phyloP scores from a whole-genome alignment of 805 yeast genomes.

The Starmerella bacillaris region DNA sequence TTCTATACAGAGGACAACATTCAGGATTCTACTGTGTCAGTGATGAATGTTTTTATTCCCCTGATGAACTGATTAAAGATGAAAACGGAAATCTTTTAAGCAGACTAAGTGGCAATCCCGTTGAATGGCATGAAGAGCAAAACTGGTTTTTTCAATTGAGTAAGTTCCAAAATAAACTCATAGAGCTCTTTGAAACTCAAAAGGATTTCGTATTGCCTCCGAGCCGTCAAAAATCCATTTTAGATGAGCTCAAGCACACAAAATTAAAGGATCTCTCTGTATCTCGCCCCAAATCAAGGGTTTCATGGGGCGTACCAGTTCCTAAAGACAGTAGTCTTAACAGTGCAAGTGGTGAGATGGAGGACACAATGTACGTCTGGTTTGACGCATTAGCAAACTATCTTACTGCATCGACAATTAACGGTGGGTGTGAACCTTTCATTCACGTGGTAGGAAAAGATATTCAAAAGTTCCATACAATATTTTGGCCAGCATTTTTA shows the following conservation, averaged over 20 bases:
- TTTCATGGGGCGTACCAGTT: slow-evolving; percentile 80
- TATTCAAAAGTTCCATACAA: slow-evolving; percentile 69
- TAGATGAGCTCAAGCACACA: slow-evolving; percentile 35
- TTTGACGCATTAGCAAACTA: slow-evolving; percentile 85
- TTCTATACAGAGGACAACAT: slow-evolving; percentile 67
- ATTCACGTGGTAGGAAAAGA: slow-evolving; percentile 85
- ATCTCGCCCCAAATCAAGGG: slow-evolving; percentile 62
- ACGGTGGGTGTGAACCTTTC: slow-evolving; percentile 38
- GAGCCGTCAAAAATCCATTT: slow-evolving; percentile 34
- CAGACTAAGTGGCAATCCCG: slow-evolving; percentile 61
- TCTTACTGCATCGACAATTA: slow-evolving; percentile 29
- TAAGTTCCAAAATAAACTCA: slow-evolving; percentile 36
- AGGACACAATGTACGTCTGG: slow-evolving; percentile 88
- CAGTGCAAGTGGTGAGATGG: slow-evolving; percentile 2
- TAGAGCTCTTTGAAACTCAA: slow-evolving; percentile 31
- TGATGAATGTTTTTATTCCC: slow-evolving; percentile 89
- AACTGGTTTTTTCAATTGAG: slow-evolving; percentile 75
- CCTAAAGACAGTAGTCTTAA: slow-evolving; percentile 30
- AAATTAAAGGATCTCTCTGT: slow-evolving; percentile 55
- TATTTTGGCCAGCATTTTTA: slow-evolving; percentile 85
- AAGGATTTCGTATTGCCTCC: slow-evolving; percentile 52
- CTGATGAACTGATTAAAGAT: slow-evolving; percentile 38
- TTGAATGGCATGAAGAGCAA: slow-evolving; percentile 54
- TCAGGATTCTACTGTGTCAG: slow-evolving; percentile 89
- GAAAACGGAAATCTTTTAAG: slow-evolving; percentile 20